Evolutionary conservation across 768 basidiomycete genomes (phyloP), one percentile per base, ranked within the genome.

Genomic region (Russula foetens): DNA sequence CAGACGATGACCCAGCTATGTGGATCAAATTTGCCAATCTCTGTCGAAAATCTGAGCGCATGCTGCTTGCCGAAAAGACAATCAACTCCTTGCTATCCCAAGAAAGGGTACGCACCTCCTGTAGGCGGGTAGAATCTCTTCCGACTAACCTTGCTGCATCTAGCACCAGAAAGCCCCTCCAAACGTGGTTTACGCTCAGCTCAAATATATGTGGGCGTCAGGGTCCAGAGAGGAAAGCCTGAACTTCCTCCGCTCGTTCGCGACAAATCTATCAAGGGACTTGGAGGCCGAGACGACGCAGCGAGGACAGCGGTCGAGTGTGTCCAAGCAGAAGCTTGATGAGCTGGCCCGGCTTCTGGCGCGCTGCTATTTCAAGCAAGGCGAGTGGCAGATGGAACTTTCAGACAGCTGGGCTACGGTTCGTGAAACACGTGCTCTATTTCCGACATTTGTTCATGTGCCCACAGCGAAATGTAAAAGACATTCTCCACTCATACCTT

Each of bases 21-120:
- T 98, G 95, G 94, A 97, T 99, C 74, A 94, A 97, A 74, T 98
- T 99, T 69, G 92, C 96, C 2, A 98, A 99, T 68, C 77, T 98
- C 1, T 98, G 97, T 70, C 90, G 97, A 53, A 96, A 96, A 74
- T 90, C 84, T 19, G 93, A 96, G 52, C 85, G 97, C 6, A 91
- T 98, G 83, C 81, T 82, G n/a, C 76, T 99, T 52, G 95, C 96
- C 0, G 94, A 98, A 67, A 98, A 98, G 75, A 97, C 96, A 0
- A 88, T 99, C 68, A 91, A 94, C 64, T 96, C 93, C 0, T 74
- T 99, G 1, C 76, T 97, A 31, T 85, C 88, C 11, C 86, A 88
- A 31, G 88, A 88, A 56, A 75, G 82, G 67, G 83, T 86, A 65
- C 49, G 79, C 67, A 19, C 21, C 46, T 23, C 21, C n/a, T 23